Base-by-base conservation (phyloP, 371 early-diverging fungal genomes). In the Mucor circinelloides region DNA sequence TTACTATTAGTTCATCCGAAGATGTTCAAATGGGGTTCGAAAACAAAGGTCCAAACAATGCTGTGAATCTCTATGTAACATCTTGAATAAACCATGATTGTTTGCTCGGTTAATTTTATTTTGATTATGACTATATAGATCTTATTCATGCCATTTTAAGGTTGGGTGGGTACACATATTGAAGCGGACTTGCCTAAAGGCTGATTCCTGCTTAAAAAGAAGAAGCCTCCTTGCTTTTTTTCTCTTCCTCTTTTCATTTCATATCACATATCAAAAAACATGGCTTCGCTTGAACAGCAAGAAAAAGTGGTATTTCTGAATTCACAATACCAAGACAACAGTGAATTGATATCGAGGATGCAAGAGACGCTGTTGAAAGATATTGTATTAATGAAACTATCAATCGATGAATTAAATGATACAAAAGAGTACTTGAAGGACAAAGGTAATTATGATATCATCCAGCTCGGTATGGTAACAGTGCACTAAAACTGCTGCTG, bases 11-110 rank as follows among this genome's bases (percentile, higher is more conserved):
- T 60, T 89, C 89, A 19, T 91, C 92, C 66, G 96, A 95, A 58
- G 98, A 97, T 71, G 90, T 97, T 9, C 89, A 86, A 56, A 79
- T 96, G 89, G 96, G 96, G 0, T 93, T 96, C 82, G 95, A 95
- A 75, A 84, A 79, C 34, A 87, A 90, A 32, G 77, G 79, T 5
- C 60, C 50, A 17, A 73, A 66, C 21, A 80, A 80, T 62, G 64
- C 80, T 30, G 77, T 84, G 12, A 77, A 79, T 58, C 66, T 84
- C 6, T 78, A 70, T 67, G 76, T 81, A 23, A 76, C 75, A 30
- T 65, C 46, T 50, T 52, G 27, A 61, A 30, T n/a, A 30, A 30
- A 54, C 9, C 28, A 55, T 30, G 6, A 52, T 55, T n/a, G n/a
- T 27, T 28, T 6, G 23, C 50, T 50, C 50, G 50, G 50, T 25